These are phyloP conservation scores for Brassica hybrid DNA, from an alignment of 441 rosid species.

Conservation along the genomic window DNA sequence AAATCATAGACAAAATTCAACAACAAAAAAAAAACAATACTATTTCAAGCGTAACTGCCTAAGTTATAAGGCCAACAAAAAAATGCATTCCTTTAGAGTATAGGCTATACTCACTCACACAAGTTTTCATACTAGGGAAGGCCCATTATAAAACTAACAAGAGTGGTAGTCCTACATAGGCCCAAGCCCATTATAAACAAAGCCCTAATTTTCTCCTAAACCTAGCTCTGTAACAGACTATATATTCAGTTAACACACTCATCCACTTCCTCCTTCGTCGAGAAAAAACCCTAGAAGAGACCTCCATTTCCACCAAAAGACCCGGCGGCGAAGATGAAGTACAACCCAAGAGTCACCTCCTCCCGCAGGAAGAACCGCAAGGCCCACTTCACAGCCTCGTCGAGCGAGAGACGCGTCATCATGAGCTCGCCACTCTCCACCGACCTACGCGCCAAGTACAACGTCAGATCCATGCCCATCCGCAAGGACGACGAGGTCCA, in stretches of 20 bases:
- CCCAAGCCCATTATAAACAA: background rate
- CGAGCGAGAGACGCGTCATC: conserved; percentile 70
- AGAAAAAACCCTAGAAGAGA: conserved; percentile 23
- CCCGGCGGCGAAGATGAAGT: conserved; percentile 61
- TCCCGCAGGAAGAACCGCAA: conserved; percentile 86
- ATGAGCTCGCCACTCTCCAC: conserved; percentile 75
- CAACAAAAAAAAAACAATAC: too few relatives aligned
- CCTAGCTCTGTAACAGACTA: conserved; percentile 25
- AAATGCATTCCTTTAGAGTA: too few relatives aligned
- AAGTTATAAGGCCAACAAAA: too few relatives aligned
- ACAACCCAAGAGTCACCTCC: conserved; percentile 74
- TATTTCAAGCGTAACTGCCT: too few relatives aligned
- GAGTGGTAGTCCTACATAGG: background rate
- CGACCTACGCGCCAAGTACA: conserved; percentile 79
- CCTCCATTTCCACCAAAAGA: background rate
- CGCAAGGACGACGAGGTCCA: conserved; percentile 88
- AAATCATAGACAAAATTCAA: too few relatives aligned
- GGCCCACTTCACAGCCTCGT: conserved; percentile 82
- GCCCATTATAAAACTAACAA: background rate
- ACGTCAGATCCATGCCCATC: conserved; percentile 78
- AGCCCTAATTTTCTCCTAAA: conserved; percentile 25
- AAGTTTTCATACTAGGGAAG: too few relatives aligned
- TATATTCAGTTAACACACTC: background rate
- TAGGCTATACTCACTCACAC: too few relatives aligned
- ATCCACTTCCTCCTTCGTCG: background rate